These are phyloP conservation scores for Linaria vulgaris DNA, from an alignment of 257 asterid genomes.

Conservation along the genomic window DNA sequence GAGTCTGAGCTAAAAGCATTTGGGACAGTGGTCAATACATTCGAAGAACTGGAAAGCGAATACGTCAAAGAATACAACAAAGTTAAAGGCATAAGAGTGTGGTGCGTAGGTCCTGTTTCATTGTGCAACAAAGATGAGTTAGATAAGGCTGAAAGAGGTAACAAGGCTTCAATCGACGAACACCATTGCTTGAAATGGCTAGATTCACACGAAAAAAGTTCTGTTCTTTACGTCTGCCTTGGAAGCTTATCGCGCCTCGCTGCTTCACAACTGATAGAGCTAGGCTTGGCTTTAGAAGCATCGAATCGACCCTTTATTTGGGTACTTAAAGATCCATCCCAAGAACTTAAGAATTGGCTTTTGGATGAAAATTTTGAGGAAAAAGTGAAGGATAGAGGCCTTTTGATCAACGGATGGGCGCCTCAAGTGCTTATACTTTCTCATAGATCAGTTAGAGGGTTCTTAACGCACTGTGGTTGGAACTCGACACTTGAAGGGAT, in stretches of 20 bases:
- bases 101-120: constrained; percentile 57
- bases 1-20: constrained; percentile 37
- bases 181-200: constrained; percentile 45
- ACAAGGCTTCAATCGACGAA: constrained; percentile 29
- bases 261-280: constrained; percentile 39
- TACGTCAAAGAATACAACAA: constrained; percentile 35
- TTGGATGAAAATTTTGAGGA: constrained; percentile 27
- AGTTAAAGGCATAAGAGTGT: constrained; percentile 28
- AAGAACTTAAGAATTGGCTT: constrained; percentile 20
- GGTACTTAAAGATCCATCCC: constrained; percentile 26
- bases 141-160: constrained; percentile 42
- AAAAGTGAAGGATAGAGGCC: constrained; percentile 31
- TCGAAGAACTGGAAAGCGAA: constrained; percentile 45
- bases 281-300: constrained; percentile 43
- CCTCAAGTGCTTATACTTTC: constrained; percentile 45
- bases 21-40: constrained; percentile 46
- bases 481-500: constrained; percentile 39
- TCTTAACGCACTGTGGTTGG: constrained; percentile 52
- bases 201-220: constrained; percentile 24
- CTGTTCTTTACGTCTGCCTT: constrained; percentile 45
- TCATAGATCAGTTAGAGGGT: constrained; percentile 29
- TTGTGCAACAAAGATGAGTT: constrained; percentile 27
- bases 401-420: constrained; percentile 44
- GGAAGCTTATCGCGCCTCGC: constrained; percentile 48
- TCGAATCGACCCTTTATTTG: constrained; percentile 37